Percentiles rank a stretch among this genome's conserved stretches.
Evolutionary conservation across 139 green algal species (phyloP).

Genomic region (Closterium sp.): DNA sequence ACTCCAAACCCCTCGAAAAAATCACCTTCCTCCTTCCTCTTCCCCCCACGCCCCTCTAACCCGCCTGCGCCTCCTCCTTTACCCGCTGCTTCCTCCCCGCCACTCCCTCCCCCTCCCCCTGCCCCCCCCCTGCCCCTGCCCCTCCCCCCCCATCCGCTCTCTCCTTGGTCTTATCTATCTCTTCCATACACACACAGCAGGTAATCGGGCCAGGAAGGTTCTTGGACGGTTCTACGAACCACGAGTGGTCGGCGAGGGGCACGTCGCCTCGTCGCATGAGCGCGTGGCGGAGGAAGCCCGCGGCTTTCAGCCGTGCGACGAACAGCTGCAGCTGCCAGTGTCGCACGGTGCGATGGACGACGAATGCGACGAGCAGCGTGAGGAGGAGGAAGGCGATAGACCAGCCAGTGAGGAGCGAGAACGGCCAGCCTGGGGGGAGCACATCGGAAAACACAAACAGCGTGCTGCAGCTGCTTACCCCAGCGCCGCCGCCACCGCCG

Average conservation of each 20-base stretch:
- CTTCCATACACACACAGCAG: background rate
- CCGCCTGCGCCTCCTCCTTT: background rate
- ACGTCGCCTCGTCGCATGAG: background rate
- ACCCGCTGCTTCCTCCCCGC: background rate
- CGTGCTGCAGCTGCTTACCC: background rate
- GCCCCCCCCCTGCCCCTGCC: background rate
- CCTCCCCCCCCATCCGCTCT: background rate
- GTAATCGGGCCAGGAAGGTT: conserved; percentile 6
- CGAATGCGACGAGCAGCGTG: conserved; percentile 6
- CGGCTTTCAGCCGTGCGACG: conserved; percentile 1
- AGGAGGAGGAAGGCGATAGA: background rate
- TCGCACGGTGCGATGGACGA: conserved; percentile 8
- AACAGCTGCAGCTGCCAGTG: background rate
- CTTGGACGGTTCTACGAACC: background rate
- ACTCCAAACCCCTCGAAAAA: background rate
- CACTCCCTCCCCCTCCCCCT: background rate
- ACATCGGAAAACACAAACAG: background rate
- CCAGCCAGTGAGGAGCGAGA: conserved; percentile 1
- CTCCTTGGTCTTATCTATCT: background rate
- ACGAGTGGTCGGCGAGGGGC: background rate
- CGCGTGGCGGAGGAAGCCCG: background rate
- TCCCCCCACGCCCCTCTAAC: background rate
- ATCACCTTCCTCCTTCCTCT: background rate
- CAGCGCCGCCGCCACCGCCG: no score
- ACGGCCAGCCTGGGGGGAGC: background rate